A percentile compares a stretch with the other conserved stretches of the same genome.
Evolutionary conservation across 108 stramenopile species (phyloP).

Genomic region (Chaetoceros tenuissimus): DNA sequence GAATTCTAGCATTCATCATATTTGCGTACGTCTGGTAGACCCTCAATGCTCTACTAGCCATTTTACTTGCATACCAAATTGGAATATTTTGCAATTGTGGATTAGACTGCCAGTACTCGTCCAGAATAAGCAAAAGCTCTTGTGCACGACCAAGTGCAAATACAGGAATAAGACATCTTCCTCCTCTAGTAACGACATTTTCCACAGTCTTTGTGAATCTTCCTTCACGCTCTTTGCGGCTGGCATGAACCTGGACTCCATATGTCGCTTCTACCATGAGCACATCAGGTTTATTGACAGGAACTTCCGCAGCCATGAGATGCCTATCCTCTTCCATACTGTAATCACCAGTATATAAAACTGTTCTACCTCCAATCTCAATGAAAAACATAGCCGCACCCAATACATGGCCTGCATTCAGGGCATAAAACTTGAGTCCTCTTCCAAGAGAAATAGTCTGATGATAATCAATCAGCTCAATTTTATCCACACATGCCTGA

Average conservation of each 20-base stretch:
- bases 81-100: constrained; percentile 91
- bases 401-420: constrained; percentile 97
- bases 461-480: constrained; percentile 95
- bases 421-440: constrained; percentile 89
- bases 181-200: constrained; percentile 80
- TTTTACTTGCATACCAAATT: constrained; percentile 91
- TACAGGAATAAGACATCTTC: constrained; percentile 93
- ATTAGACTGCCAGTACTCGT: constrained; percentile 96
- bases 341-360: constrained; percentile 99
- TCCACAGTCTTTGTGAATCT: constrained; percentile 89
- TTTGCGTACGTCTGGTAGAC: constrained; percentile 98
- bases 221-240: constrained; percentile 87
- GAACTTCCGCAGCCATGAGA: constrained; percentile 95
- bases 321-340: constrained; percentile 96
- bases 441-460: constrained; percentile 76
- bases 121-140: constrained; percentile 94
- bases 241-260: constrained; percentile 92
- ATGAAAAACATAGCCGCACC: constrained; percentile 98
- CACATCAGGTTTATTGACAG: constrained; percentile 83
- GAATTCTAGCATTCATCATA: constrained; percentile 96
- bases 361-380: constrained; percentile 87
- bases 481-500: constrained; percentile 83
- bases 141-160: constrained; percentile 96
- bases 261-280: constrained; percentile 95
- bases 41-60: constrained; percentile 87